Evolutionary conservation across 192 early-diverging fungal species (phyloP).

Genomic region (Gaertneriomyces sp.): DNA sequence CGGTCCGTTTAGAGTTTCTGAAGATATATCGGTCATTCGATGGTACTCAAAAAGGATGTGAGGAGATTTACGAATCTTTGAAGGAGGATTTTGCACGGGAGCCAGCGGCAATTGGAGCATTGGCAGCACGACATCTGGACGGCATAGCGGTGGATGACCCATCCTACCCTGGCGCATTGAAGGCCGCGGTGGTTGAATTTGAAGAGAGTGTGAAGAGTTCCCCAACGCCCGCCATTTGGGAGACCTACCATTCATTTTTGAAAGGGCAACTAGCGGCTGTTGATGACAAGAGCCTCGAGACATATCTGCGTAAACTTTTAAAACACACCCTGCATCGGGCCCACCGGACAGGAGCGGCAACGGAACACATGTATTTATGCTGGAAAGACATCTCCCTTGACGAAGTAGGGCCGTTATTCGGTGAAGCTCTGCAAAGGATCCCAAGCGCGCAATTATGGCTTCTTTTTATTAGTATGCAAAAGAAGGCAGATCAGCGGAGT

Average conservation of each 20-base stretch:
- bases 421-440: constrained; percentile 31
- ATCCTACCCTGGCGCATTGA: constrained; percentile 44
- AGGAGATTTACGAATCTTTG: constrained; percentile 45
- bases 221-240: constrained; percentile 54
- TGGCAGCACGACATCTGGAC: constrained; percentile 55
- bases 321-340: constrained; percentile 48
- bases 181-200: constrained; percentile 50
- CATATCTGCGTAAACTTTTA: constrained; percentile 30
- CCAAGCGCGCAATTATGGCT: constrained; percentile 46
- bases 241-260: constrained; percentile 62
- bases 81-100: constrained; percentile 55
- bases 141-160: constrained; percentile 40
- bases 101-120: constrained; percentile 49
- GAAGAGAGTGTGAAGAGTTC: constrained; percentile 41
- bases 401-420: constrained; percentile 34
- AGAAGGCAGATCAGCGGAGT: constrained; percentile 18
- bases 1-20: constrained; percentile 72
- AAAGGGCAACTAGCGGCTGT: constrained; percentile 37
- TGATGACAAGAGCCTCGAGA: constrained; percentile 54
- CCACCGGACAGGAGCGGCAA: constrained; percentile 37
- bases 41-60: constrained; percentile 37
- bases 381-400: constrained; percentile 43
- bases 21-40: constrained; percentile 59
- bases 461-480: constrained; percentile 28
- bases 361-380: constrained; percentile 50